phyloP scores from a whole-genome alignment of 768 basidiomycete species.

The Mycena maculata region DNA sequence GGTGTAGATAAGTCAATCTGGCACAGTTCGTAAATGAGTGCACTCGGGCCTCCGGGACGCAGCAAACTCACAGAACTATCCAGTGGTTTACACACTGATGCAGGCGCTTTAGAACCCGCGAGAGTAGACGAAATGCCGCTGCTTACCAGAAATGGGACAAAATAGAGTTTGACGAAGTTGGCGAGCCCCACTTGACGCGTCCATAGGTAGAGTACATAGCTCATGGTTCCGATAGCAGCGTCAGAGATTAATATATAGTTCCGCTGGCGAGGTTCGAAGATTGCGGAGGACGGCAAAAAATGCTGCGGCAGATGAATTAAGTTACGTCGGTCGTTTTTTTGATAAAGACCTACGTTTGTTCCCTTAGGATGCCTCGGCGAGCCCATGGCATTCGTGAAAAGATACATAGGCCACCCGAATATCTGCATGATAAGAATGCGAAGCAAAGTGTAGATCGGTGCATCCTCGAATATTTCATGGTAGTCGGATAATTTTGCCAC shows the following conservation, averaged over 20 bases:
- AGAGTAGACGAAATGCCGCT: background rate
- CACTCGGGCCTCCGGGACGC: too few relatives aligned
- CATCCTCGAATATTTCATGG: conserved; percentile 60
- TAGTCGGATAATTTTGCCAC: conserved; percentile 58
- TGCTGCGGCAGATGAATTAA: background rate
- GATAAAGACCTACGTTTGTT: conserved; percentile 51
- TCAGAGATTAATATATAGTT: conserved; percentile 19
- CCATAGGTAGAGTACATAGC: conserved; percentile 7
- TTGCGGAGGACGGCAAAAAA: conserved; percentile 15
- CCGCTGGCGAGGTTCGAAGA: conserved; percentile 14
- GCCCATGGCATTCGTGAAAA: conserved; percentile 60
- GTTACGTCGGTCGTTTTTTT: background rate
- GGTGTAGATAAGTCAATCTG: conserved; percentile 72
- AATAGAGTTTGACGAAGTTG: conserved; percentile 25
- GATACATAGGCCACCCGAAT: conserved; percentile 5
- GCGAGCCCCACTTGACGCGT: conserved; percentile 16
- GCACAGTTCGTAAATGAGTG: too few relatives aligned
- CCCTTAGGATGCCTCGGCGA: conserved; percentile 55
- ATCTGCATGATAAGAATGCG: conserved; percentile 35
- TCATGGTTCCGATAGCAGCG: conserved; percentile 13
- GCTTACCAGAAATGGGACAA: conserved; percentile 26
- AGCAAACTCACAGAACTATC: too few relatives aligned
- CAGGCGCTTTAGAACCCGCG: background rate
- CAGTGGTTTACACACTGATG: conserved; percentile 36
- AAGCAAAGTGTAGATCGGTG: conserved; percentile 62